Percentiles rank a stretch among this genome's conserved stretches.
Conservation (phyloP, 805 yeast species). For the Jamesozyma gamospora region DNA sequence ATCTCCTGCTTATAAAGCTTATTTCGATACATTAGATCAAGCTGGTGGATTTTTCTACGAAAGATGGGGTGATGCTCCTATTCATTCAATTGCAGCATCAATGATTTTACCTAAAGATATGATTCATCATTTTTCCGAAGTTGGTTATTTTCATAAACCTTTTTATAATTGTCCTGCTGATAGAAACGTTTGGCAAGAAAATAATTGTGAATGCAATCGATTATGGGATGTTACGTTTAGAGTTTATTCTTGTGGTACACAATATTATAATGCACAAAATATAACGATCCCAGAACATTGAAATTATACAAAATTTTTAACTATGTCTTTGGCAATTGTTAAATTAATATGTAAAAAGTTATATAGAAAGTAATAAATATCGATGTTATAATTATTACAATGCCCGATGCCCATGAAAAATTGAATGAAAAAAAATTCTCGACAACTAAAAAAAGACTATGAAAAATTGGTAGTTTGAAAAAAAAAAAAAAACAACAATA, state of each 20-base stretch:
- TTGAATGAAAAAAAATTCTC: too few relatives aligned
- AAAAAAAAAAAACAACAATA: background rate
- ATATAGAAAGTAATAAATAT: too few relatives aligned
- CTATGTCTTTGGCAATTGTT: too few relatives aligned
- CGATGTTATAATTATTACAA: too few relatives aligned
- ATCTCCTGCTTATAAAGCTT: constrained; percentile 42
- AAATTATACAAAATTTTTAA: too few relatives aligned
- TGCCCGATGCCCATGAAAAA: too few relatives aligned
- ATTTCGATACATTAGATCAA: constrained; percentile 50
- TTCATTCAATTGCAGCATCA: constrained; percentile 50
- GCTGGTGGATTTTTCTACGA: constrained; percentile 75
- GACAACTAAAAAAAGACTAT: too few relatives aligned
- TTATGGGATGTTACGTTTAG: constrained; percentile 54
- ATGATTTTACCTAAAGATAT: constrained; percentile 44
- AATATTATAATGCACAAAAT: constrained; percentile 42
- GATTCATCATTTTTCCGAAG: constrained; percentile 58
- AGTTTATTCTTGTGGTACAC: constrained; percentile 56
- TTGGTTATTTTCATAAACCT: constrained; percentile 66
- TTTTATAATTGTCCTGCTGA: constrained; percentile 53
- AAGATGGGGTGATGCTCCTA: constrained; percentile 89
- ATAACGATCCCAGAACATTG: too few relatives aligned
- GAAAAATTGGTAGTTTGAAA: background rate
- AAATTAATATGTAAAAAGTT: too few relatives aligned
- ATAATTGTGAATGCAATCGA: constrained; percentile 55
- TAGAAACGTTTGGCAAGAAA: constrained; percentile 38